Conservation (phyloP, 1,284 basidiomycete species). For the Cerioporus squamosus region DNA sequence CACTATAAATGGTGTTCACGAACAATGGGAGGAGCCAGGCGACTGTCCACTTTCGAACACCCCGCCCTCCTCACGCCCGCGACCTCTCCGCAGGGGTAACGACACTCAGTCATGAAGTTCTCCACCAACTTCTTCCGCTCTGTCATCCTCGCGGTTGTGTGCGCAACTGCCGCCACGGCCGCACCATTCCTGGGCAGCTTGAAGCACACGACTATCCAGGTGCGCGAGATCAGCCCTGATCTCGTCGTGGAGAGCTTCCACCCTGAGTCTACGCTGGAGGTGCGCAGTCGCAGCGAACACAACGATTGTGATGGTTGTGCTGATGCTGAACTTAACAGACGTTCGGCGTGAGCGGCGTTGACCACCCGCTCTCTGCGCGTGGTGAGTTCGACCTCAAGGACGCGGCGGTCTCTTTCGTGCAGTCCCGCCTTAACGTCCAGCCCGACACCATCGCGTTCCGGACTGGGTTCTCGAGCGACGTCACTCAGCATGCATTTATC, state of each 20-base stretch:
- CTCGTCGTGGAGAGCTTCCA: slow-evolving; percentile 46
- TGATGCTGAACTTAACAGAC: slow-evolving; percentile 33
- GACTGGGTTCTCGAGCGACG: slow-evolving; percentile 33
- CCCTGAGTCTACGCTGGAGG: slow-evolving; percentile 48
- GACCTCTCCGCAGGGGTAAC: neutral
- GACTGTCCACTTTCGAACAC: neutral
- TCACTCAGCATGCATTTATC: slow-evolving; percentile 42
- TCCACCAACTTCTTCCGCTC: slow-evolving; percentile 20
- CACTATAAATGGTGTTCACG: neutral
- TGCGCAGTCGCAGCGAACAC: slow-evolving; percentile 15
- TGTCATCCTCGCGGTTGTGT: slow-evolving; percentile 33
- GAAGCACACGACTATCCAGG: slow-evolving; percentile 44
- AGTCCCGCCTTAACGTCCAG: slow-evolving; percentile 30
- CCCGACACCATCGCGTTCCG: slow-evolving; percentile 29
- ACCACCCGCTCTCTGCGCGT: slow-evolving; percentile 36
- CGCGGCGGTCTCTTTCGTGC: slow-evolving; percentile 36
- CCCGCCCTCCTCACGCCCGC: neutral
- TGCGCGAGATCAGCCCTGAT: slow-evolving; percentile 38
- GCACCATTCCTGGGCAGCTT: slow-evolving; percentile 40
- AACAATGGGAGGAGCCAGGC: neutral
- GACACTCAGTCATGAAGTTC: slow-evolving; percentile 15
- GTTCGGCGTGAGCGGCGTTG: slow-evolving; percentile 42
- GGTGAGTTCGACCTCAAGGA: slow-evolving; percentile 31
- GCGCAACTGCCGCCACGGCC: slow-evolving; percentile 29
- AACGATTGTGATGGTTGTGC: neutral